Evolutionary conservation across 345 rosid genomes (phyloP), one percentile per base, ranked within the genome.

Genomic region (Heritiera fomes): DNA sequence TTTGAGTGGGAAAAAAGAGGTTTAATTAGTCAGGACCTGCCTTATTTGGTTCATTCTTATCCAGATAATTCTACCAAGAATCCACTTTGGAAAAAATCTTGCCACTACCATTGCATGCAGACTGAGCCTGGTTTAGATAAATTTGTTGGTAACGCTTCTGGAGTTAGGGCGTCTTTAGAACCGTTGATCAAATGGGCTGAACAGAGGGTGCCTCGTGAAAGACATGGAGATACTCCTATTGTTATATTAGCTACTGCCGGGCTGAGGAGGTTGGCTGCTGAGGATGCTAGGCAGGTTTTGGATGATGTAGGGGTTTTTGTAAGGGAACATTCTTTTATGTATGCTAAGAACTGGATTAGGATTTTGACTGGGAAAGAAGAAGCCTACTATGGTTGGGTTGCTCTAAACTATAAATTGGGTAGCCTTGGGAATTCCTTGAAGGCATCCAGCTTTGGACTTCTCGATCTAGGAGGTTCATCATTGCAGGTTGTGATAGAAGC

Each of bases 311-410:
- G 80, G 81, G 63, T 74, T 80, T 87, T 89, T 70, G 65, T 87
- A 17, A 84, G 80, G 84, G 86, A 81, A 12, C 86, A 78, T 69
- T 41, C 83, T 8, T 88, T 91, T 84, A 17, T 78, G 50, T 75
- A 79, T 55, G 78, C 41, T 80, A 88, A 72, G 79, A 81, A 81
- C 58, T 84, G 87, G 88, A 84, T 91, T 64, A 83, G 88, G 78
- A 84, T 88, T 65, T 80, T 91, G 88, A 82, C 84, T 59, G 92
- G 92, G 79, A 82, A 85, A 80, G 91, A 91, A 70, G 92, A 91
- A 83, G 94, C 91, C 14, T 91, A 88, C 66, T 91, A 87, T 82
- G 91, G 91, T 50, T 91, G 92, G 92, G 84, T 87, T 77, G 89
- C 92, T 79, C 81, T 88, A 65, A 89, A 91, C 71, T 89, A 87